Evolutionary conservation across 2,329 filamentous ascomycete species (phyloP).

Genomic region (Verticillium zaregamsianum): DNA sequence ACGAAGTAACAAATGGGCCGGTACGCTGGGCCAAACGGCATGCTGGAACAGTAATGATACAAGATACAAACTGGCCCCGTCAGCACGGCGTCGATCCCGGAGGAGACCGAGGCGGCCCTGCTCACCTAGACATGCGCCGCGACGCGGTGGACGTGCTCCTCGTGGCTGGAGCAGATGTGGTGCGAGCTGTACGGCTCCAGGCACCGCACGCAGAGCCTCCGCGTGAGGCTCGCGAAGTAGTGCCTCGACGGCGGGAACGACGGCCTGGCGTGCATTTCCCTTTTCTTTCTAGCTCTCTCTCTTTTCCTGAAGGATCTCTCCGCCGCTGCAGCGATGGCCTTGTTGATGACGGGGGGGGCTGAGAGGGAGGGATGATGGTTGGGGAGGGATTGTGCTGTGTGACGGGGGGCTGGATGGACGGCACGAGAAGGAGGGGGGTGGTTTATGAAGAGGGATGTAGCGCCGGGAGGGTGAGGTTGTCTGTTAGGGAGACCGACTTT

Average conservation of each 20-base stretch:
- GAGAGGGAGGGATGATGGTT: background rate
- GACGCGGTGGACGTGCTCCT: background rate
- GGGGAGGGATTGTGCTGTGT: background rate
- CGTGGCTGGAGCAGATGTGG: conserved; percentile 9
- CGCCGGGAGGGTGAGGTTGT: background rate
- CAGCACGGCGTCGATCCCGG: background rate
- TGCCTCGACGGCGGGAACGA: background rate
- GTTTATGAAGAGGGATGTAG: background rate
- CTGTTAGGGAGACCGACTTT: background rate
- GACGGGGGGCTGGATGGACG: background rate
- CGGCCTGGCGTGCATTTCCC: background rate
- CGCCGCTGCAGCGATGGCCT: background rate
- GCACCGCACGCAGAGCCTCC: conserved; percentile 11
- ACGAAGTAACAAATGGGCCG: too few species aligned
- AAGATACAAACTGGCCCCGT: background rate
- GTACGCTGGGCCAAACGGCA: too few species aligned
- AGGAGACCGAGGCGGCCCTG: background rate
- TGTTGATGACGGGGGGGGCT: background rate
- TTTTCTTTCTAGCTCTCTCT: background rate
- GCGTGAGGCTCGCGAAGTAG: background rate
- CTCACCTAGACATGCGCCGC: background rate
- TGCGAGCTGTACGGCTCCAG: conserved; percentile 13
- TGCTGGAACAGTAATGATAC: background rate
- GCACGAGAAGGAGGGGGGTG: background rate
- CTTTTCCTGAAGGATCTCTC: background rate